phyloP scores from a whole-genome alignment of 768 basidiomycete species.

The Boletus reticuloceps region DNA sequence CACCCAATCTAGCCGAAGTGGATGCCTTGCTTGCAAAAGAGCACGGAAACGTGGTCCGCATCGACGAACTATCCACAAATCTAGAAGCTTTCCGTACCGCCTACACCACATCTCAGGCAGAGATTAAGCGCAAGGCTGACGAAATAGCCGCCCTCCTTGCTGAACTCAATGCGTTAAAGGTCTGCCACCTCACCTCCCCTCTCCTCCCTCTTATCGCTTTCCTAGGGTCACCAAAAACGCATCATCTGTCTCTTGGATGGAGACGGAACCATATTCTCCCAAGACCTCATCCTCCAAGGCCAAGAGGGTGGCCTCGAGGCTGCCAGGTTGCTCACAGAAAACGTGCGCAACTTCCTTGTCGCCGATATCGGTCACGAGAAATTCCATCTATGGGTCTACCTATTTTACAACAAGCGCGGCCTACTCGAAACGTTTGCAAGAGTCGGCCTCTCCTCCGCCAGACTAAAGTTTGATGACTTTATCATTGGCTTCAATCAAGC shows the following conservation, averaged over 20 bases:
- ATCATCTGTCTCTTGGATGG: slow-evolving; percentile 58
- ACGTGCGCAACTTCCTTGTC: slow-evolving; percentile 24
- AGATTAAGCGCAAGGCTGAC: slow-evolving; percentile 15
- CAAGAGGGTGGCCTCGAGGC: slow-evolving; percentile 57
- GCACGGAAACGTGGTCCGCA: slow-evolving; percentile 13
- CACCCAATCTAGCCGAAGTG: slow-evolving; percentile 27
- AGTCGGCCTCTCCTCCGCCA: slow-evolving; percentile 32
- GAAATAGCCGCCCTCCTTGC: slow-evolving; percentile 13
- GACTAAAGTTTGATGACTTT: slow-evolving; percentile 59
- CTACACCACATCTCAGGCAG: slow-evolving; percentile 22
- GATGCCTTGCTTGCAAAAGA: slow-evolving; percentile 25
- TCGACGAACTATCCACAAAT: slow-evolving; percentile 25
- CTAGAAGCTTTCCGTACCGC: slow-evolving; percentile 26
- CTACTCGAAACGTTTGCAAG: slow-evolving; percentile 48
- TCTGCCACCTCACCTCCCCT: background rate
- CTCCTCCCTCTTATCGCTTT: background rate
- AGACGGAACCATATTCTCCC: slow-evolving; percentile 58
- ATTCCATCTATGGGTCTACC: slow-evolving; percentile 56
- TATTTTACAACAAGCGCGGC: slow-evolving; percentile 64
- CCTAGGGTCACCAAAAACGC: slow-evolving; percentile 32
- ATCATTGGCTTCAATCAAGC: slow-evolving; percentile 70
- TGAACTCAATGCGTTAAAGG: slow-evolving; percentile 30
- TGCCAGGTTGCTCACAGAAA: slow-evolving; percentile 44
- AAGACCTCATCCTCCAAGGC: slow-evolving; percentile 52
- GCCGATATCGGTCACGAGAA: slow-evolving; percentile 24